Base-by-base conservation (phyloP, 768 basidiomycete species). In the Amanita phalloides region DNA sequence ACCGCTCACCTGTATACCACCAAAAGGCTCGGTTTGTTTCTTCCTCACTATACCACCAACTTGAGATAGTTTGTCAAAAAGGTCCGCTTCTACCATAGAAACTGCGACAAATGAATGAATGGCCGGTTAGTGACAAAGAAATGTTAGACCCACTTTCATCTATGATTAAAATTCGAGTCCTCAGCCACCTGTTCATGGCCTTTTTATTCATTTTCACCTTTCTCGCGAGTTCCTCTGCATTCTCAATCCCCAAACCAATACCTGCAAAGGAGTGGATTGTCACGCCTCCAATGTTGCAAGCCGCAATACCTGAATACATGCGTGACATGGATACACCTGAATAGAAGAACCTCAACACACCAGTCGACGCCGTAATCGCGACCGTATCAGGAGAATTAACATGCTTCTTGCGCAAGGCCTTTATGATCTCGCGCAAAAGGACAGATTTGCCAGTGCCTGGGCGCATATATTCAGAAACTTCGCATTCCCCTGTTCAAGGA, bases 201-300 rank as follows among this genome's bases (percentile, higher is more conserved):
- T 96, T 96, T 68, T 79, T 87, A 64, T 94, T 96, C 72, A 79
- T 90, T 57, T 68, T 75, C 42, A 97, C 66, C 61, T 81, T 93
- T 0, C 58, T 66, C 3, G 79, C 72, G 4, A 97, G 75, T 0
- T 78, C 68, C 0, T 84, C 76, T 0, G 77, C 76, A 8, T 64
- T 64, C 36, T 88, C 91, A 2, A 75, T 66, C 1, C 90, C 95
- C 1, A 96, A 67, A 0, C 95, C 95, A 54, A 95, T 87, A 0
- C 95, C 94, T n/a, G 87, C 82, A 62, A 96, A 99, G 0, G 90
- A 94, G 64, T 99, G 95, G 33, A 98, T 77, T 0, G 95, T 98
- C 21, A 89, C 79, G 37, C 96, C 95, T 8, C 95, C 95, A 46
- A 99, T 93, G 58, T 99, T 97, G 65, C 93, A 96, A 4, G 95